Conservation (phyloP, 2,329 filamentous ascomycete genomes). For the Neopestalotiopsis rosae region DNA sequence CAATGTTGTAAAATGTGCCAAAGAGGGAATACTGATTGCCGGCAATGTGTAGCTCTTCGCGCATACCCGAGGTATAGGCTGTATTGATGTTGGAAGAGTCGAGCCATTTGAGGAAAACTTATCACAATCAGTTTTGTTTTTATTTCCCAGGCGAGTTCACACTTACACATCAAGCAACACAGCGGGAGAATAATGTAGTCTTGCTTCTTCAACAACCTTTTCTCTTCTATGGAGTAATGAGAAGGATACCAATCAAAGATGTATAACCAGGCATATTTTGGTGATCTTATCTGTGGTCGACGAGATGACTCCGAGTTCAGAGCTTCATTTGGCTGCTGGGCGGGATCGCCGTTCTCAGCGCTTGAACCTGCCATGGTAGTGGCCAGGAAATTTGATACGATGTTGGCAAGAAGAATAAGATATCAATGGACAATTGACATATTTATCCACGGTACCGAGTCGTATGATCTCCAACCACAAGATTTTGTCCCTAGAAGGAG, state of each 20-base stretch:
- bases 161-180: constrained; percentile 41
- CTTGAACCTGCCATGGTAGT: background rate
- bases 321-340: background rate
- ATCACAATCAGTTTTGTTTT: background rate
- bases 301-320: background rate
- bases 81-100: constrained; percentile 20
- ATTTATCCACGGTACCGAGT: no score
- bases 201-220: constrained; percentile 19
- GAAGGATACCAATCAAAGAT: constrained; percentile 22
- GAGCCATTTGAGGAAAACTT: constrained; percentile 34
- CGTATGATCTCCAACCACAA: background rate
- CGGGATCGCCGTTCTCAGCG: background rate
- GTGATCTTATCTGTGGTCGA: background rate
- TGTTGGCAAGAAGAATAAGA: background rate
- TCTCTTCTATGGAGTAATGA: constrained; percentile 14
- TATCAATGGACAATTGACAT: background rate
- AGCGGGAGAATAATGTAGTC: constrained; percentile 39
- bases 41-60: constrained; percentile 16
- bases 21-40: constrained; percentile 23
- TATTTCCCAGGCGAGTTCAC: background rate
- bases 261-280: constrained; percentile 15
- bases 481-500: background rate
- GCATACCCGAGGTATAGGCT: constrained; percentile 18
- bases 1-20: constrained; percentile 23
- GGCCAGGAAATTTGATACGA: background rate